phyloP scores from a whole-genome alignment of 2,329 filamentous ascomycete genomes.

The Pestalotiopsis sp. region DNA sequence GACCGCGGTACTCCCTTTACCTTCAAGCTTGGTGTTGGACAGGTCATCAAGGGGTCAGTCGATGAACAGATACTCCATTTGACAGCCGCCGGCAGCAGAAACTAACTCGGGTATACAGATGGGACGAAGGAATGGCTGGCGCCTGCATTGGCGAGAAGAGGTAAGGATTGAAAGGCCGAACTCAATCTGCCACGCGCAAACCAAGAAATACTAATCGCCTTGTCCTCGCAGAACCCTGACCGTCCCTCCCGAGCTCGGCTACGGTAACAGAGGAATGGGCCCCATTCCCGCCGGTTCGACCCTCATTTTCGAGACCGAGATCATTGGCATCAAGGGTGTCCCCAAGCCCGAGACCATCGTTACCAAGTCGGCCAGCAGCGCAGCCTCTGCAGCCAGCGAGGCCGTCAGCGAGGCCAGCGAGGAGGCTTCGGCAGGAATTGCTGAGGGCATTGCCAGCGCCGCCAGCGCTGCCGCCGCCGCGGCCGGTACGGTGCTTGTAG shows the following conservation, averaged over 20 bases:
- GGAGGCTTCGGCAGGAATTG: constrained; percentile 28
- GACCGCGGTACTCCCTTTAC: constrained; percentile 74
- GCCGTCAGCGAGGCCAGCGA: constrained; percentile 21
- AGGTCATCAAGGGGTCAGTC: constrained; percentile 85
- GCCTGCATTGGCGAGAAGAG: constrained; percentile 97
- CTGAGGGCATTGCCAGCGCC: constrained; percentile 47
- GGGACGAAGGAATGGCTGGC: constrained; percentile 86
- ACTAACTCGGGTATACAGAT: constrained; percentile 49
- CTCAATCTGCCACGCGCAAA: neutral
- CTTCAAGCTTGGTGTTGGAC: constrained; percentile 78
- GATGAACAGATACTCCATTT: neutral
- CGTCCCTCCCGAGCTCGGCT: constrained; percentile 84
- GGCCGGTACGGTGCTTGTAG: constrained; percentile 53
- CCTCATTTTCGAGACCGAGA: constrained; percentile 89
- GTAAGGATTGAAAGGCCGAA: constrained; percentile 35
- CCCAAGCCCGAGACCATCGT: constrained; percentile 50
- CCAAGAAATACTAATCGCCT: constrained; percentile 20
- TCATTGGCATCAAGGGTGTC: constrained; percentile 82
- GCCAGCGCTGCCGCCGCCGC: constrained; percentile 52
- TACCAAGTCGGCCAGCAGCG: constrained; percentile 36
- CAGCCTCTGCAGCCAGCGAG: constrained; percentile 23
- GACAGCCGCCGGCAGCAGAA: neutral
- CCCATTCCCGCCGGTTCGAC: constrained; percentile 84
- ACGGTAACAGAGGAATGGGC: constrained; percentile 75
- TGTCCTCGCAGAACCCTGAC: constrained; percentile 67